phyloP scores from a whole-genome alignment of 1,284 basidiomycete species.

The Hemileia vastatrix region DNA sequence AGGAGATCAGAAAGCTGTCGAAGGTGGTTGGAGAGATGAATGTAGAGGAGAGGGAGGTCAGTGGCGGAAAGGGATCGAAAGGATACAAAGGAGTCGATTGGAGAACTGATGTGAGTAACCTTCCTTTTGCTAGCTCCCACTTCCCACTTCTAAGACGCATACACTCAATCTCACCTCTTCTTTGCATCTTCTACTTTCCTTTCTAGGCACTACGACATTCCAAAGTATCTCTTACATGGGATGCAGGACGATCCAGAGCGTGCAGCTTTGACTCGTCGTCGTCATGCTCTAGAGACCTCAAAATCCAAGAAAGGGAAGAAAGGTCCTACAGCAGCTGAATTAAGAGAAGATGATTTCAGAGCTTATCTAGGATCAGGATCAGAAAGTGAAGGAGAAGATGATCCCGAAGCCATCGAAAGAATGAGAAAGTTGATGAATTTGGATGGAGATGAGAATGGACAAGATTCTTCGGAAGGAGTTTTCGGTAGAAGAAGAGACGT shows the following conservation, averaged over 20 bases:
- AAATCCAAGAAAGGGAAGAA: conserved; percentile 10
- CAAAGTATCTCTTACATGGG: conserved; percentile 96
- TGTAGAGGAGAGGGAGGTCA: conserved; percentile 54
- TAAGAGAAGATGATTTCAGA: conserved; percentile 45
- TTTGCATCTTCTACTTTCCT: neutral
- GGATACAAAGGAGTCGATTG: conserved; percentile 79
- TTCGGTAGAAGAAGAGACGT: neutral
- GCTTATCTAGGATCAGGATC: conserved; percentile 41
- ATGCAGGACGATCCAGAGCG: conserved; percentile 93
- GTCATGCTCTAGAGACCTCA: neutral
- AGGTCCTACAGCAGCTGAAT: conserved; percentile 54
- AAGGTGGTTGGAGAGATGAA: conserved; percentile 64
- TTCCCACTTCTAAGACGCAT: neutral
- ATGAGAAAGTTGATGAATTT: conserved; percentile 37
- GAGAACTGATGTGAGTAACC: conserved; percentile 67
- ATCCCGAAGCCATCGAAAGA: conserved; percentile 24
- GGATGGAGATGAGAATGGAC: conserved; percentile 18
- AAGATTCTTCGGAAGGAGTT: conserved; percentile 18
- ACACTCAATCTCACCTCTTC: neutral
- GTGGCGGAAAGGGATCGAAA: conserved; percentile 54
- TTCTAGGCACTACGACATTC: conserved; percentile 88
- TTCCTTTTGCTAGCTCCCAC: neutral
- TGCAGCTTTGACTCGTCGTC: conserved; percentile 56
- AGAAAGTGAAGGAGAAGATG: conserved; percentile 26
- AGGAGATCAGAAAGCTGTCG: conserved; percentile 55